phyloP scores from a whole-genome alignment of 1,284 basidiomycete species.

The Sphaerobolus stellatus region DNA sequence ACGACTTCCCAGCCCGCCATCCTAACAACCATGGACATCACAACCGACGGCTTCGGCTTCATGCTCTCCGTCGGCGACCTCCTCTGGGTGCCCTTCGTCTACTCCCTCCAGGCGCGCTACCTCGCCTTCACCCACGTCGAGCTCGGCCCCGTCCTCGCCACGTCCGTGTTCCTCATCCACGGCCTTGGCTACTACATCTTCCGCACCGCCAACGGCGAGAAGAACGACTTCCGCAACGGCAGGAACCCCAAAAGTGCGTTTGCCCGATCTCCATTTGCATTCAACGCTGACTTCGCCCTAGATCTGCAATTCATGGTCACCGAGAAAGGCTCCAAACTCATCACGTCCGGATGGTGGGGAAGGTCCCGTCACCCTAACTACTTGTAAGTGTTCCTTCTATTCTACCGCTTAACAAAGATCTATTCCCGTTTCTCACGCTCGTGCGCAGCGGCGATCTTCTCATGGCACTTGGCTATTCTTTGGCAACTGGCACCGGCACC shows the following conservation, averaged over 20 bases:
- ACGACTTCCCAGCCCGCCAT: conserved; percentile 61
- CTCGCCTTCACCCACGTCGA: conserved; percentile 86
- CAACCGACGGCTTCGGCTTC: conserved; percentile 97
- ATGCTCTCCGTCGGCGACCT: conserved; percentile 97
- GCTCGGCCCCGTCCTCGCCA: conserved; percentile 66
- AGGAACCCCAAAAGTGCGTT: conserved; percentile 84
- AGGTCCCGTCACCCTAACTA: conserved; percentile 92
- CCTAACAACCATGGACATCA: conserved; percentile 97
- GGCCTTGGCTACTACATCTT: conserved; percentile 90
- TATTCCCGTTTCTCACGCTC: conserved; percentile 6
- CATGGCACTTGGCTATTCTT: conserved; percentile 92
- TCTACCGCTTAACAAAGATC: background rate
- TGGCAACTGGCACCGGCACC: conserved; percentile 89
- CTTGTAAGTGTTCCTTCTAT: conserved; percentile 52
- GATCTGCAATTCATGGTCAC: conserved; percentile 85
- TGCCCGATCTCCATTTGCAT: background rate
- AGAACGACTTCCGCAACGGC: conserved; percentile 94
- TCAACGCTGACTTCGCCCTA: conserved; percentile 25
- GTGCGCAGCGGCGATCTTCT: conserved; percentile 72
- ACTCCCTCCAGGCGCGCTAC: conserved; percentile 92
- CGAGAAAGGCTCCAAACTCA: conserved; percentile 82
- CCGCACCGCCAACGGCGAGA: conserved; percentile 86
- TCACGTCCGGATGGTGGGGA: conserved; percentile 99
- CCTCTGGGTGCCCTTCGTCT: conserved; percentile 93
- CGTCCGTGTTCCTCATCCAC: conserved; percentile 68